Evolutionary conservation across 805 yeast genomes (phyloP).

Genomic region (Myxozyma monticola): DNA sequence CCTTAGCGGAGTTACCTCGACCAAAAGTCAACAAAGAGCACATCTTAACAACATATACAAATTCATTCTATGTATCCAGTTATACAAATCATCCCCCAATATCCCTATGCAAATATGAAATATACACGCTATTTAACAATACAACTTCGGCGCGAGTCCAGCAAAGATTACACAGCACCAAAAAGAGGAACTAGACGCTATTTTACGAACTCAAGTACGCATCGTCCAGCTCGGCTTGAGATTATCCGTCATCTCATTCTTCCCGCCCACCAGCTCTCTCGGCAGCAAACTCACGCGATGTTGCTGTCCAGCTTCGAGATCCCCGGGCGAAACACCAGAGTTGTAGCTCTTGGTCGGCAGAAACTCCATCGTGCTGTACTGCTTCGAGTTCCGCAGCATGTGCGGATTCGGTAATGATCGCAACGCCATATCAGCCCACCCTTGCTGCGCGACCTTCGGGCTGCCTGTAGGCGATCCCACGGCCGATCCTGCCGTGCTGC

Average conservation of each 20-base stretch:
- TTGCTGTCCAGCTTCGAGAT: background rate
- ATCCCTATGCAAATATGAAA: no score
- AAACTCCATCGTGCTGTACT: slow-evolving; percentile 29
- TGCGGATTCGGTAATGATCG: slow-evolving; percentile 29
- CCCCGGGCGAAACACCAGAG: no score
- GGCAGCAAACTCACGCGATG: slow-evolving; percentile 3
- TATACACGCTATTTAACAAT: background rate
- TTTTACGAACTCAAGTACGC: slow-evolving; percentile 11
- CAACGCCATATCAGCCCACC: slow-evolving; percentile 12
- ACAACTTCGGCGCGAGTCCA: no score
- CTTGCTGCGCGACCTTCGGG: slow-evolving; percentile 15
- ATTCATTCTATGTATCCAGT: background rate
- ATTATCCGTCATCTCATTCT: slow-evolving; percentile 10
- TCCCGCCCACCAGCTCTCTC: slow-evolving; percentile 13
- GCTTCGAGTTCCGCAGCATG: slow-evolving; percentile 28
- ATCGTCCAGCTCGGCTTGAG: slow-evolving; percentile 26
- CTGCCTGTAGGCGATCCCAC: slow-evolving; percentile 11
- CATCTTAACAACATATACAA: background rate
- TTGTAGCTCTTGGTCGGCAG: slow-evolving; percentile 20
- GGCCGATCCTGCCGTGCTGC: background rate
- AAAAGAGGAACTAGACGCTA: no score
- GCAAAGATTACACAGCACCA: no score
- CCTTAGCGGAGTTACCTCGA: no score
- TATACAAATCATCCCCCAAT: no score
- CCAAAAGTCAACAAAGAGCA: no score